phyloP scores from a whole-genome alignment of 176 grass and related monocot genomes.

The Avena insularis region DNA sequence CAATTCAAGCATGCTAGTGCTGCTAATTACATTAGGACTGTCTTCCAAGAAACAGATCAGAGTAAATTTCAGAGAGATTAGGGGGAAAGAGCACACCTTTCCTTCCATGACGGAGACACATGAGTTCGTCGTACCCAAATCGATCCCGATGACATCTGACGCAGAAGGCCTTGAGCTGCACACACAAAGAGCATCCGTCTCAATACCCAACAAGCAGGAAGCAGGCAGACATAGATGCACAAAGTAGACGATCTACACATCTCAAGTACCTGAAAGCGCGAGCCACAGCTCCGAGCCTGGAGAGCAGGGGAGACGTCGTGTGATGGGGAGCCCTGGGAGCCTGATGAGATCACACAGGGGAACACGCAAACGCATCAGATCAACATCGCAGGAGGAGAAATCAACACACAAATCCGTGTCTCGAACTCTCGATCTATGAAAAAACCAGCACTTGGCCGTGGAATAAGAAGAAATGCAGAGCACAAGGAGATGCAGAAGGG shows the following conservation, averaged over 20 bases:
- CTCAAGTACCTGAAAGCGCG: slow-evolving; percentile 76
- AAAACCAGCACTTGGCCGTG: background rate
- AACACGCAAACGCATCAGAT: slow-evolving; percentile 19
- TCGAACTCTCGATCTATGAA: background rate
- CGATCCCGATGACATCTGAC: slow-evolving; percentile 87
- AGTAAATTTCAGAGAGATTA: background rate
- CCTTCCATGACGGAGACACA: slow-evolving; percentile 65
- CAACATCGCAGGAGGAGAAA: background rate
- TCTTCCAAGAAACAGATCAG: background rate
- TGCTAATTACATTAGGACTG: background rate
- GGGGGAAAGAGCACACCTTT: slow-evolving; percentile 55
- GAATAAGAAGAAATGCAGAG: background rate
- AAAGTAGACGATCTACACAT: background rate
- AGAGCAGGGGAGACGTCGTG: slow-evolving; percentile 48
- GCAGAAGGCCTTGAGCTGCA: slow-evolving; percentile 73
- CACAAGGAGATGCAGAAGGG: background rate
- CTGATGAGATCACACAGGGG: slow-evolving; percentile 43
- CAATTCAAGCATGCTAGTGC: no score
- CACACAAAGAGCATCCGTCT: background rate
- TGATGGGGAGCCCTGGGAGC: slow-evolving; percentile 32
- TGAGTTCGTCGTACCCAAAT: slow-evolving; percentile 93
- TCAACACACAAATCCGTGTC: background rate
- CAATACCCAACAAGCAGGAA: background rate
- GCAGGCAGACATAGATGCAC: background rate
- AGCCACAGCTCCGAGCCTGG: slow-evolving; percentile 63